A percentile compares a stretch with the other conserved stretches of the same genome.
These are phyloP conservation scores for Trametes sanguinea DNA, from an alignment of 768 basidiomycete genomes.

Conservation along the genomic window DNA sequence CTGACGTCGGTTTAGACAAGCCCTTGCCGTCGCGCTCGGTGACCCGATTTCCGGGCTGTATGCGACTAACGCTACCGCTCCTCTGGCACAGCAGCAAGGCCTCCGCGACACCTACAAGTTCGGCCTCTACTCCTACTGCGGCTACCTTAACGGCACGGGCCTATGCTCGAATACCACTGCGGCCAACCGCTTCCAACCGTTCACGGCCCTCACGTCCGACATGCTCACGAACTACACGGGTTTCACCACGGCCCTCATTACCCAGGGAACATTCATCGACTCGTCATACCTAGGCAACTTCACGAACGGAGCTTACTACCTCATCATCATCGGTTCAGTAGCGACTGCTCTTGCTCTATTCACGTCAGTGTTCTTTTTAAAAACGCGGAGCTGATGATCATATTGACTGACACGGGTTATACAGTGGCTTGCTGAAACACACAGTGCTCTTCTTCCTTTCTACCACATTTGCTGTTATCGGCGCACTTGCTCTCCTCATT, in stretches of 20 bases:
- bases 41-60: slow-evolving; percentile 68
- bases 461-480: slow-evolving; percentile 59
- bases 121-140: slow-evolving; percentile 83
- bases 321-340: slow-evolving; percentile 72
- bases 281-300: slow-evolving; percentile 62
- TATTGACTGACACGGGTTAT: slow-evolving; percentile 4
- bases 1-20: slow-evolving; percentile 41
- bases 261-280: slow-evolving; percentile 54
- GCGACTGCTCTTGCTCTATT: slow-evolving; percentile 64
- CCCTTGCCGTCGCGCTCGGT: slow-evolving; percentile 48
- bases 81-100: slow-evolving; percentile 57
- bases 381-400: background rate
- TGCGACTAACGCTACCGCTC: slow-evolving; percentile 62
- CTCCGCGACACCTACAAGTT: slow-evolving; percentile 73
- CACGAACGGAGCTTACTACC: slow-evolving; percentile 73
- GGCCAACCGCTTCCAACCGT: slow-evolving; percentile 66
- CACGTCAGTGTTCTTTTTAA: slow-evolving; percentile 48
- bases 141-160: slow-evolving; percentile 63
- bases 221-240: slow-evolving; percentile 65
- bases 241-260: slow-evolving; percentile 55
- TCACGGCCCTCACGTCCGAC: slow-evolving; percentile 61
- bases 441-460: slow-evolving; percentile 70
- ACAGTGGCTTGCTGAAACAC: slow-evolving; percentile 67
- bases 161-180: slow-evolving; percentile 63
- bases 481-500: slow-evolving; percentile 63